Evolutionary conservation across 2,329 filamentous ascomycete genomes (phyloP), one percentile per base, ranked within the genome.

Genomic region (Stenocarpella maydis): DNA sequence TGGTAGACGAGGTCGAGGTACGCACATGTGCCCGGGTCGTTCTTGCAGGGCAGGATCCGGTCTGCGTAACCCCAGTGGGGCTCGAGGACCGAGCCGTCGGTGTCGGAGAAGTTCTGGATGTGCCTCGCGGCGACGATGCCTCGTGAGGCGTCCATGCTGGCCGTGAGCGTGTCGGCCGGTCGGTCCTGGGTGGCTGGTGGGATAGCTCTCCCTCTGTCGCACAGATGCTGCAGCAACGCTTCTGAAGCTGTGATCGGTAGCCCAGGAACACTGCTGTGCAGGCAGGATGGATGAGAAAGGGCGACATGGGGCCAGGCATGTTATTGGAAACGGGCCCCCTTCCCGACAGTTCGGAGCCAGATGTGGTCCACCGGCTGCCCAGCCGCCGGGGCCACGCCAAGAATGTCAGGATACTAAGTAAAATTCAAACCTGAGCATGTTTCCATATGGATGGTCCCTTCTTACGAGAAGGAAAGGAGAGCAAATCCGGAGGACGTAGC

Each of bases 1-100:
- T 72, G 71, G 71, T 87, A 87, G 55, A 87, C 84, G 41, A 81
- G 78, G 69, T 87, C 85, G 60, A 87, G 82, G 73, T 86, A 85
- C 31, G 75, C 80, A 75, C 84, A 86, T 9, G 82, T 82, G n/a
- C 82, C 83, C 15, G 78, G 72, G 68, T 85, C 84, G 74, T 79
- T 83, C 63, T 77, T 80, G 75, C 83, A 85, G 4, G 83, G 83
- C 4, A 85, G 50, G 0, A 80, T 77, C 28, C 83, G 81, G 72
- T 80, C 78, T n/a, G 78, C 79, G 68, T 85, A 85, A 52, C 83
- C 83, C 83, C 83, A 85, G 74, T 85, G 82, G 45, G 77, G 78
- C 67, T 82, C 77, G 9, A 41, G 52, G 4, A 21, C 43, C 17
- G 81, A 68, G n/a, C 69, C 65, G 34, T 73, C 72, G n/a, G 78